Conservation (phyloP, 2,329 filamentous ascomycete species). For the Zalaria sp. region DNA sequence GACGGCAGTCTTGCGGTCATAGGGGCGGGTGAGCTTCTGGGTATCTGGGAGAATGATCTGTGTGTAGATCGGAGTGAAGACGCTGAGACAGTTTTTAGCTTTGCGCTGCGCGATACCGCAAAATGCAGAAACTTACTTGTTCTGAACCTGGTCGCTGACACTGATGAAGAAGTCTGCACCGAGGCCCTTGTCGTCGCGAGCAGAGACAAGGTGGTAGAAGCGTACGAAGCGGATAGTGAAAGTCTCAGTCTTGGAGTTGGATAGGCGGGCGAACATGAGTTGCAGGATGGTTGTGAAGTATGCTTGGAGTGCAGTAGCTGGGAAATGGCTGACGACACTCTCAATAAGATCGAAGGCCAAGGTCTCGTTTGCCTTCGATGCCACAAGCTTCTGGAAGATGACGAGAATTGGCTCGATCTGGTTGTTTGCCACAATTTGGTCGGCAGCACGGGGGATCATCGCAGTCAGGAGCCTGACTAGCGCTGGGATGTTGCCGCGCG, state of each 20-base stretch:
- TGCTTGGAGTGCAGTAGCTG: constrained; percentile 56
- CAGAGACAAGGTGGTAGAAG: constrained; percentile 87
- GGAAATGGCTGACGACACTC: constrained; percentile 57
- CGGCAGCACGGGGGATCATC: constrained; percentile 64
- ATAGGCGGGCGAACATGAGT: constrained; percentile 61
- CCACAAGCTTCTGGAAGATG: constrained; percentile 84
- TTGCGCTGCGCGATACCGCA: background rate
- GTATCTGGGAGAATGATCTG: constrained; percentile 78
- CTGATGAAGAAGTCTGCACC: constrained; percentile 86
- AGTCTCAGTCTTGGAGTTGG: constrained; percentile 64
- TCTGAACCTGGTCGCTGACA: constrained; percentile 69
- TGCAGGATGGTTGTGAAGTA: constrained; percentile 72
- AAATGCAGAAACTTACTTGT: constrained; percentile 32
- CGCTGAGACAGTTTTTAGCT: constrained; percentile 25
- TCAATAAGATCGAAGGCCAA: constrained; percentile 87
- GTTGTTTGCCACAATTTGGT: constrained; percentile 60
- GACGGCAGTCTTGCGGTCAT: constrained; percentile 87
- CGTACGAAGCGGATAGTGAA: constrained; percentile 79
- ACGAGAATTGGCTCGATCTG: constrained; percentile 82
- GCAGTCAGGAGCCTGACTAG: constrained; percentile 72
- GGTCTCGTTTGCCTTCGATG: constrained; percentile 68
- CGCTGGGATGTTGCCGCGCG: constrained; percentile 82
- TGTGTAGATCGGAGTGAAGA: constrained; percentile 78
- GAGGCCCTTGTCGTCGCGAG: constrained; percentile 64
- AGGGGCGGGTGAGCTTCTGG: constrained; percentile 70